Evolutionary conservation across 2,329 filamentous ascomycete species (phyloP).

Genomic region (Coniochaeta ligniaria): DNA sequence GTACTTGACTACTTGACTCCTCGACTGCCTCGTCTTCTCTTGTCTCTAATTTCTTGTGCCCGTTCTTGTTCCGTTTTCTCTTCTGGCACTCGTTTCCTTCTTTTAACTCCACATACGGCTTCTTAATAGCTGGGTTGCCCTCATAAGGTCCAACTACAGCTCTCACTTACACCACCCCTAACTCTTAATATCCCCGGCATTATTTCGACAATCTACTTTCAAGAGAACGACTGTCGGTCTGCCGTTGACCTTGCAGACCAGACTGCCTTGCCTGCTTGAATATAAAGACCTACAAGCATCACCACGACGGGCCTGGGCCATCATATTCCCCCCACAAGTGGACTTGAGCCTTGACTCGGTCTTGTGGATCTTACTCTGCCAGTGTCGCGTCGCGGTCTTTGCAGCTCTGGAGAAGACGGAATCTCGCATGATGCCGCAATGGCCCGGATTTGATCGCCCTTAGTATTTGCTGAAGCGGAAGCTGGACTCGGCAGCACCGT

Average conservation of each 20-base stretch:
- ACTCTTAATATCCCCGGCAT: neutral
- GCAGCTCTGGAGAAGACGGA: neutral
- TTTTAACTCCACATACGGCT: constrained; percentile 1
- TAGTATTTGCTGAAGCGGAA: constrained; percentile 9
- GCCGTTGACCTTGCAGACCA: neutral
- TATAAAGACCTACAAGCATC: constrained; percentile 1
- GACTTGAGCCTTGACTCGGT: neutral
- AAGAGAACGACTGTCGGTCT: neutral
- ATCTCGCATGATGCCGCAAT: constrained; percentile 21
- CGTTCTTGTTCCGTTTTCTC: constrained; percentile 6
- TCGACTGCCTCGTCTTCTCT: constrained; percentile 6
- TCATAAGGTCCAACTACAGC: neutral
- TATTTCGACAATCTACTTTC: neutral
- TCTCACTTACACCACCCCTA: neutral
- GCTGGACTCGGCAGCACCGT: constrained; percentile 10
- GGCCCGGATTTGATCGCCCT: constrained; percentile 20
- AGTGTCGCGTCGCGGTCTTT: neutral
- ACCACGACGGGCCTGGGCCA: neutral
- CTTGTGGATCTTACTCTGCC: neutral
- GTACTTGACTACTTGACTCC: neutral
- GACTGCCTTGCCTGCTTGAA: neutral
- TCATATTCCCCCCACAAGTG: neutral
- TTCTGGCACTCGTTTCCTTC: constrained; percentile 11
- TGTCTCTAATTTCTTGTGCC: constrained; percentile 13
- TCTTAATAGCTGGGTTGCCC: neutral